Conservation (phyloP, 176 grass and related monocot species). For the Eragrostis nindensis region DNA sequence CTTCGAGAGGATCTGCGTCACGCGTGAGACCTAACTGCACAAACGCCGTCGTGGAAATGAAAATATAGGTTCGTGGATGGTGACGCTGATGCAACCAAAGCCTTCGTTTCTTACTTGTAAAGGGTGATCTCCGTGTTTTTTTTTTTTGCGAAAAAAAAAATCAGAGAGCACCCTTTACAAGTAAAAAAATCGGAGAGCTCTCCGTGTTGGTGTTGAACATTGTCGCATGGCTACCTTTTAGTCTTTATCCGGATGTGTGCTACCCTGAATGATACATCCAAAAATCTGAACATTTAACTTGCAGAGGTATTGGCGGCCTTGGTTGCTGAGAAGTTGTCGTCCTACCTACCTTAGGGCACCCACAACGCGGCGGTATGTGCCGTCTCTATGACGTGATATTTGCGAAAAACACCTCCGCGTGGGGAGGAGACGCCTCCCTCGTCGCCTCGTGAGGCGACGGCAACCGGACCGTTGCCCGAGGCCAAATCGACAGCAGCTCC, state of each 20-base stretch:
- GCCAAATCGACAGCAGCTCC: too few relatives aligned
- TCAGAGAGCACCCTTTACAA: too few relatives aligned
- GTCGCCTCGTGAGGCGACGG: too few relatives aligned
- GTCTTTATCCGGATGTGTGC: conserved; percentile 8
- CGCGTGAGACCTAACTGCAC: not conserved
- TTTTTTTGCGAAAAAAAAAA: too few relatives aligned
- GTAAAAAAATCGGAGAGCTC: too few relatives aligned
- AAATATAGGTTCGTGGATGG: not conserved
- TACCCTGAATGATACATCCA: conserved; percentile 12
- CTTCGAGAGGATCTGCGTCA: not conserved
- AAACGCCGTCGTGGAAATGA: not conserved
- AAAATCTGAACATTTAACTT: not conserved
- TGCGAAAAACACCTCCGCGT: too few relatives aligned
- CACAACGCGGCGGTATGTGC: too few relatives aligned
- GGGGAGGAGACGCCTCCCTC: too few relatives aligned
- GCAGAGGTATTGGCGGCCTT: not conserved
- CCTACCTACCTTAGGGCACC: too few relatives aligned
- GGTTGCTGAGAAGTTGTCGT: not conserved
- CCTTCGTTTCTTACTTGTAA: conserved; percentile 15
- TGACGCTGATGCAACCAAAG: conserved; percentile 30
- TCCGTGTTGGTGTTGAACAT: conserved; percentile 24
- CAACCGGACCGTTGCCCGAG: too few relatives aligned
- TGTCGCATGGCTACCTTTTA: not conserved
- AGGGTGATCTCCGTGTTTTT: too few relatives aligned
- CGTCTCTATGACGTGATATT: too few relatives aligned